Evolutionary conservation across 2,329 filamentous ascomycete genomes (phyloP), one percentile per base, ranked within the genome.

Genomic region (Epichloe sp.): DNA sequence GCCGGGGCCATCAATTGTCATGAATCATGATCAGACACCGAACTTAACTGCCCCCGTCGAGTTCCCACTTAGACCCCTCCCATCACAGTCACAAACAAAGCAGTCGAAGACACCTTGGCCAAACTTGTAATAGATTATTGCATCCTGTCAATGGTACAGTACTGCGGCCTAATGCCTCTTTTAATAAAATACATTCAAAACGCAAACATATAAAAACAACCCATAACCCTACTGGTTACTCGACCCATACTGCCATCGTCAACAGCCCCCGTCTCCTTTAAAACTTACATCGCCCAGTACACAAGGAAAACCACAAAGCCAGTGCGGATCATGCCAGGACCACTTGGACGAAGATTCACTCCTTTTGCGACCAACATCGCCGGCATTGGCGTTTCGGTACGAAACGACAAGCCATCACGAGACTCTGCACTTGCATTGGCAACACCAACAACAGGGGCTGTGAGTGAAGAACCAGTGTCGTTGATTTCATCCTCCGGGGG

Each of bases 181-280:
- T 10, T 52, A 52, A 52, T 47, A 49, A 49, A 47, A 47, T 54
- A 54, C 52, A 54, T 37, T 41, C 46, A 54, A 49, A 54, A 52
- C 49, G 38, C 46, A 54, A 52, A 44, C 50, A 53, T 53, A 53
- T 48, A 50, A 47, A 45, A 26, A 51, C 48, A 41, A 50, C 14
- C 21, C 37, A 46, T 53, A 47, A 50, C 14, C 44, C 44, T 53
- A 46, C 38, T 50, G 35, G 14, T n/a, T 10, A 40, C 37, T 31
- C 38, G 14, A 15, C 41, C 5, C 15, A 23, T 11, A 17, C 31
- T 38, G 43, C 35, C 19, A 1, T 26, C 48, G 10, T 31, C 44
- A 36, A 40, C 15, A 34, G 17, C 31, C 26, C 26, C 19, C 15
- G 11, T 23, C n/a, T 40, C 19, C 15, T 47, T 37, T n/a, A 3